A percentile compares a stretch with the other conserved stretches of the same genome.
These are phyloP conservation scores for Sporothrix phasma DNA, from an alignment of 2,329 filamentous ascomycete genomes.

Conservation along the genomic window DNA sequence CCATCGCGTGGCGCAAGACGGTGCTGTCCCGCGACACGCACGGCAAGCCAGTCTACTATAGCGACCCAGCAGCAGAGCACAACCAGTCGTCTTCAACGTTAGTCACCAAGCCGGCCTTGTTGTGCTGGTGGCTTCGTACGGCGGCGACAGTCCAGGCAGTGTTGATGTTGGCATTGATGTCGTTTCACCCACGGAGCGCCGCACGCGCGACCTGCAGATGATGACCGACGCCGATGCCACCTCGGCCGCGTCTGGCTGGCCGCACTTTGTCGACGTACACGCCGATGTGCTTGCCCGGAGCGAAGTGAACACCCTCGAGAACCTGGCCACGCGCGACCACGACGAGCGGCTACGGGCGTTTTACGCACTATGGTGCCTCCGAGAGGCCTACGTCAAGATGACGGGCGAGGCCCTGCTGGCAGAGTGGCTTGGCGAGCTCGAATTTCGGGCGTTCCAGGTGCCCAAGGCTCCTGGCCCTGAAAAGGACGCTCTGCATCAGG, in stretches of 20 bases:
- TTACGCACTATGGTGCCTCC: slow-evolving; percentile 69
- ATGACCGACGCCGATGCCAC: slow-evolving; percentile 31
- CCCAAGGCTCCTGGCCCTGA: slow-evolving; percentile 25
- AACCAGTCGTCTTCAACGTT: slow-evolving; percentile 59
- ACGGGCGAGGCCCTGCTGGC: slow-evolving; percentile 69
- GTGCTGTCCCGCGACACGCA: slow-evolving; percentile 44
- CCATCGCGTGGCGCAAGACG: slow-evolving; percentile 51
- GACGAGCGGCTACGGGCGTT: slow-evolving; percentile 59
- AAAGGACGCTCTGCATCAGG: slow-evolving; percentile 22
- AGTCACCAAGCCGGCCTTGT: slow-evolving; percentile 71
- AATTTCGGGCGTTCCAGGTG: slow-evolving; percentile 55
- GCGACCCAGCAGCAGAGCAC: slow-evolving; percentile 31
- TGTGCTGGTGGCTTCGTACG: slow-evolving; percentile 47
- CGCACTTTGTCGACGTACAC: slow-evolving; percentile 60
- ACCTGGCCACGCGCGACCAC: slow-evolving; percentile 31
- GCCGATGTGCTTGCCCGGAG: slow-evolving; percentile 55
- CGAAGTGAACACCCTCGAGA: slow-evolving; percentile 54
- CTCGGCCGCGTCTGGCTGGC: slow-evolving; percentile 41
- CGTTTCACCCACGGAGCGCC: slow-evolving; percentile 63
- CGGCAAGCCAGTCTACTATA: slow-evolving; percentile 43
- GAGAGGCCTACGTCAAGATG: slow-evolving; percentile 76
- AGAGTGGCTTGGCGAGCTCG: slow-evolving; percentile 58
- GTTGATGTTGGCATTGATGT: slow-evolving; percentile 60
- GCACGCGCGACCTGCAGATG: slow-evolving; percentile 48
- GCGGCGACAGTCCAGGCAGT: slow-evolving; percentile 29